Conservation (phyloP, 2,329 filamentous ascomycete genomes). For the Pseudopithomyces chartarum region DNA sequence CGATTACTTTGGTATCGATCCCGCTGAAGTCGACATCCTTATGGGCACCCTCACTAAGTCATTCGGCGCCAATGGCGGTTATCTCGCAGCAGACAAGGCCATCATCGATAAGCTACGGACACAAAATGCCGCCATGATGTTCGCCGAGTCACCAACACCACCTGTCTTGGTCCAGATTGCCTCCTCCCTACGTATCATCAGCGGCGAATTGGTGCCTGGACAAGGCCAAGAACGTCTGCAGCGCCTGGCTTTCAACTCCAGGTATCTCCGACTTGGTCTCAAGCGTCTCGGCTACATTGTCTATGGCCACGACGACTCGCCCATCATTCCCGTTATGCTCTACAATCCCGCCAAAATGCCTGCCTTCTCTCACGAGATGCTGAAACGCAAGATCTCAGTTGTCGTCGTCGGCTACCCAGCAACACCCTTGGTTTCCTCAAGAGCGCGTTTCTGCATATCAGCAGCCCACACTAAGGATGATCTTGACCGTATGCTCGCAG, state of each 20-base stretch:
- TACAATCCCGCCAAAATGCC: slow-evolving; percentile 99
- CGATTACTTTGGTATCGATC: slow-evolving; percentile 94
- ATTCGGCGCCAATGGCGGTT: slow-evolving; percentile 96
- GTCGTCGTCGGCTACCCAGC: slow-evolving; percentile 97
- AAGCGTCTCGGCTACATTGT: slow-evolving; percentile 97
- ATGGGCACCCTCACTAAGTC: slow-evolving; percentile 99
- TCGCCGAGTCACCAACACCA: slow-evolving; percentile 85
- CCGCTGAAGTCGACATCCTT: slow-evolving; percentile 86
- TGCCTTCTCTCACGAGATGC: slow-evolving; percentile 98
- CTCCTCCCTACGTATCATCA: slow-evolving; percentile 84
- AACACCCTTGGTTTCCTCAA: slow-evolving; percentile 91
- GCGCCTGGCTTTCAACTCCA: slow-evolving; percentile 95
- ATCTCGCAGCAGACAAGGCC: slow-evolving; percentile 84
- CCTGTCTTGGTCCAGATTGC: slow-evolving; percentile 90
- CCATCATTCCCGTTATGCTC: slow-evolving; percentile 90
- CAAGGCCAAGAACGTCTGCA: slow-evolving; percentile 96
- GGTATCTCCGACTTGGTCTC: slow-evolving; percentile 94
- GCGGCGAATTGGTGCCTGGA: slow-evolving; percentile 82
- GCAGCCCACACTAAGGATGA: slow-evolving; percentile 98
- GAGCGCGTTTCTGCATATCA: slow-evolving; percentile 93
- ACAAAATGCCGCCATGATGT: slow-evolving; percentile 84
- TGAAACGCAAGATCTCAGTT: slow-evolving; percentile 95
- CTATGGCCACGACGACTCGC: slow-evolving; percentile 96
- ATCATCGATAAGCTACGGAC: slow-evolving; percentile 91
- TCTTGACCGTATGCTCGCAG: slow-evolving; percentile 83